phyloP scores from a whole-genome alignment of 108 stramenopile species.

The Epithemia pelagica region DNA sequence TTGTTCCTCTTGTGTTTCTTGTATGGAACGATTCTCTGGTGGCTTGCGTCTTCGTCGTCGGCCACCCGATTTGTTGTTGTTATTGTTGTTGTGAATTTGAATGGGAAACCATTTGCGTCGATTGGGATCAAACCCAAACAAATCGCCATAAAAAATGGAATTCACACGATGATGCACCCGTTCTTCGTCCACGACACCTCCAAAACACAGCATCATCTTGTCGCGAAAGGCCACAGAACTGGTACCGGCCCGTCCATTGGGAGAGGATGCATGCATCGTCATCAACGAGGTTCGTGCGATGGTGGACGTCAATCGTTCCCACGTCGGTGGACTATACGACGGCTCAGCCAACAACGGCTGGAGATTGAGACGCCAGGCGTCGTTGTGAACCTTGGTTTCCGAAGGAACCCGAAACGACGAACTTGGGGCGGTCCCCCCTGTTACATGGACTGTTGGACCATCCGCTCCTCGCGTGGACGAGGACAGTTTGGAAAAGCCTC shows the following conservation, averaged over 20 bases:
- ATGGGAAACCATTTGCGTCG: slow-evolving; percentile 81
- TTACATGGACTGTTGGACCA: too few relatives aligned
- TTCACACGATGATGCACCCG: slow-evolving; percentile 65
- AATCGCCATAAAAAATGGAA: slow-evolving; percentile 82
- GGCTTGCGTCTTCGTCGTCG: slow-evolving; percentile 27
- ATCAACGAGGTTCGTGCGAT: not conserved
- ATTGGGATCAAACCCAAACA: slow-evolving; percentile 78
- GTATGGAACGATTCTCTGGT: not conserved
- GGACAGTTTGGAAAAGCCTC: slow-evolving; percentile 77
- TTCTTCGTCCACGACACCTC: slow-evolving; percentile 81
- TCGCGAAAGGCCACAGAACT: slow-evolving; percentile 49
- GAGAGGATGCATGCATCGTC: slow-evolving; percentile 26
- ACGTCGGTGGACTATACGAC: slow-evolving; percentile 65
- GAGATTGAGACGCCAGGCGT: slow-evolving; percentile 78
- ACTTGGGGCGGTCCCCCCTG: not conserved
- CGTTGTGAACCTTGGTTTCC: slow-evolving; percentile 77
- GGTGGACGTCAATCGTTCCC: slow-evolving; percentile 66
- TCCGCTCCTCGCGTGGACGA: not conserved
- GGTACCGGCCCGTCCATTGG: slow-evolving; percentile 62
- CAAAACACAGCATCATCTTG: slow-evolving; percentile 61
- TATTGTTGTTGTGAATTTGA: slow-evolving; percentile 38
- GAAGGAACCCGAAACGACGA: slow-evolving; percentile 8
- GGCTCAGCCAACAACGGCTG: slow-evolving; percentile 58
- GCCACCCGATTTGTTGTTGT: slow-evolving; percentile 23
- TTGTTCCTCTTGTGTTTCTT: slow-evolving; percentile 8